A percentile compares a stretch with the other conserved stretches of the same genome.
Conservation (phyloP, 257 asterid genomes). For the Rauvolfia tetraphylla region DNA sequence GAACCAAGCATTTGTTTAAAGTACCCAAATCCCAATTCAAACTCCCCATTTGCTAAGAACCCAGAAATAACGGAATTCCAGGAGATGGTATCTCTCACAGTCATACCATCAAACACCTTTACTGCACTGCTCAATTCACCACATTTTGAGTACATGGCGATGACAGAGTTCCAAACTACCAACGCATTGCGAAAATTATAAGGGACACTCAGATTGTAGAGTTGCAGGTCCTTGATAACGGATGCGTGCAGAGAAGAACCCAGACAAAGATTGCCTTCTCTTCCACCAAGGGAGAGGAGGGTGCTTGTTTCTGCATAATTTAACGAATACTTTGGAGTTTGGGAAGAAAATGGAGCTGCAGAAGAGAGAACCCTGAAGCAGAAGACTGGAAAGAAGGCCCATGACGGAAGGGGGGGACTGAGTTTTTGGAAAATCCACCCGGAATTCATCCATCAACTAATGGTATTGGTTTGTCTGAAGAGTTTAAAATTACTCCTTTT, state of each 20-base stretch:
- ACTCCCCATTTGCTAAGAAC: slow-evolving; percentile 40
- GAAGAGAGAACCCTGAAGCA: slow-evolving; percentile 19
- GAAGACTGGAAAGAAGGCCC: slow-evolving; percentile 11
- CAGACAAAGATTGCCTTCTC: slow-evolving; percentile 46
- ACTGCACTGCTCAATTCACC: slow-evolving; percentile 43
- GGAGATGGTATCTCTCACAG: slow-evolving; percentile 58
- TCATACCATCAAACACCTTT: slow-evolving; percentile 75
- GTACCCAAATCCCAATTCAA: slow-evolving; percentile 44
- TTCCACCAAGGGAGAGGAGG: slow-evolving; percentile 48
- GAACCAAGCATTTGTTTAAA: slow-evolving; percentile 45
- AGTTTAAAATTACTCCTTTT: too few relatives aligned
- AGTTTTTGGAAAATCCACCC: slow-evolving; percentile 30
- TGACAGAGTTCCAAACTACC: slow-evolving; percentile 55
- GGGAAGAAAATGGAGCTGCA: slow-evolving; percentile 23
- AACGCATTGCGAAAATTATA: background rate
- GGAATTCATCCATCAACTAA: slow-evolving; percentile 46
- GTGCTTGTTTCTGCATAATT: slow-evolving; percentile 35
- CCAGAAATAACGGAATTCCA: slow-evolving; percentile 90
- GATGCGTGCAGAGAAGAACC: slow-evolving; percentile 73
- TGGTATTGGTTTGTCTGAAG: background rate
- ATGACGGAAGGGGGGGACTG: slow-evolving; percentile 12
- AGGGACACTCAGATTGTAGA: slow-evolving; percentile 9
- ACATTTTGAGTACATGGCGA: slow-evolving; percentile 43
- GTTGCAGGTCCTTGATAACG: slow-evolving; percentile 51
- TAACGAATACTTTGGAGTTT: slow-evolving; percentile 15